phyloP scores from a whole-genome alignment of 2,329 filamentous ascomycete species.

The Cladosporium halotolerans region DNA sequence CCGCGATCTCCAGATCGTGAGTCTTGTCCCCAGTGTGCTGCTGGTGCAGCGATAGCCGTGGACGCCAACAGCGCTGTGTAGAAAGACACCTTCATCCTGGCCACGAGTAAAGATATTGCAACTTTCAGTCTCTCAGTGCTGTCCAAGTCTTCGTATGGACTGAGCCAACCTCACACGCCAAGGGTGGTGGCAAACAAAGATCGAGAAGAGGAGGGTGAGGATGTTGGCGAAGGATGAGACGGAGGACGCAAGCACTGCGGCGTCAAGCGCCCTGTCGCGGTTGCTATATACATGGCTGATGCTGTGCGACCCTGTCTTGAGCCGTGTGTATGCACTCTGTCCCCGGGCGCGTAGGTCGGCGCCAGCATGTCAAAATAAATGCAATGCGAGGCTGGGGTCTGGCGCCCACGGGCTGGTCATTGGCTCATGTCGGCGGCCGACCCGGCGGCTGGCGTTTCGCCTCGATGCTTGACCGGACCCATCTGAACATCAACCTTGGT shows the following conservation, averaged over 20 bases:
- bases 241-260: conserved; percentile 1
- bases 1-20: neutral
- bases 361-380: neutral
- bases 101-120: neutral
- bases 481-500: no score
- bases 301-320: neutral
- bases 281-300: conserved; percentile 10
- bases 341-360: conserved; percentile 7
- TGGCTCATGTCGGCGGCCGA: neutral
- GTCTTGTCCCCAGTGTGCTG: neutral
- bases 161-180: neutral
- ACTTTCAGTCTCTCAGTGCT: no score
- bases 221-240: neutral
- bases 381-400: neutral
- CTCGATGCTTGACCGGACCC: neutral
- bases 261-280: conserved; percentile 8
- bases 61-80: neutral
- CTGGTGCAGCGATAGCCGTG: neutral
- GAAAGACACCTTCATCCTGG: neutral
- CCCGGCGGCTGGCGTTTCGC: conserved; percentile 1
- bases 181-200: neutral
- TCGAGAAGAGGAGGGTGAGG: neutral
- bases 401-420: neutral
- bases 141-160: neutral
- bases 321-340: conserved; percentile 1